Base-by-base conservation (phyloP, 495 filamentous ascomycete species). In the Choiromyces venosus region DNA sequence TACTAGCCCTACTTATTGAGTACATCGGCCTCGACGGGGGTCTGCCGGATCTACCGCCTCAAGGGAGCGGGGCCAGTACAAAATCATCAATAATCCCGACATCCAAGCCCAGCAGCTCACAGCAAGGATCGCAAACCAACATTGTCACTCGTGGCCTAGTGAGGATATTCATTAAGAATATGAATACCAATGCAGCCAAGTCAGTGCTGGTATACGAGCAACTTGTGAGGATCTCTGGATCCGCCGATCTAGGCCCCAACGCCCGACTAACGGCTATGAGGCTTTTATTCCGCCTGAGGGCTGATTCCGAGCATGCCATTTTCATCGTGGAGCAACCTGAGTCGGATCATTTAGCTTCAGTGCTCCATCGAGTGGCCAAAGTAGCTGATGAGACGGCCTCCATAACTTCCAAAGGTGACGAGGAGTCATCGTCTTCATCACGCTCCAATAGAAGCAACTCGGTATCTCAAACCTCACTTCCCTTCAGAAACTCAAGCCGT, bases 231-330 rank as follows among this genome's bases (percentile, higher is more conserved):
- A 87, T 92, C 74, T 89, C 88, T 10, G 83, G 84, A 44, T 86
- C 84, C 16, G 85, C 86, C 33, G 75, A 80, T 2, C 87, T 83
- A 73, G 87, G 88, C 52, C 84, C 86, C 12, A 90, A 92, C 82
- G 89, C 92, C 65, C 91, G 93, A 16, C 83, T 97, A 36, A 90
- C 89, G 14, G 90, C 91, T 5, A 87, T 97, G 84, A 96, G 93
- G 78, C 83, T 97, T 65, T 84, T 98, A 9, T 93, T 95, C 79
- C 88, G 94, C 33, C 83, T 98, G 29, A 87, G 94, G 67, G 92
- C 92, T 37, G 92, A 97, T 80, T 91, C 88, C 39, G 87, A 89
- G 21, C 86, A 92, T 66, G 87, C 88, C 42, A 86, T 97, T 5
- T 90, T 89, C 61, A 83, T 97, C 37, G 86, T 88, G 2, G 82